Evolutionary conservation across 345 rosid species (phyloP), one percentile per base, ranked within the genome.

Genomic region (Citrus sp.): DNA sequence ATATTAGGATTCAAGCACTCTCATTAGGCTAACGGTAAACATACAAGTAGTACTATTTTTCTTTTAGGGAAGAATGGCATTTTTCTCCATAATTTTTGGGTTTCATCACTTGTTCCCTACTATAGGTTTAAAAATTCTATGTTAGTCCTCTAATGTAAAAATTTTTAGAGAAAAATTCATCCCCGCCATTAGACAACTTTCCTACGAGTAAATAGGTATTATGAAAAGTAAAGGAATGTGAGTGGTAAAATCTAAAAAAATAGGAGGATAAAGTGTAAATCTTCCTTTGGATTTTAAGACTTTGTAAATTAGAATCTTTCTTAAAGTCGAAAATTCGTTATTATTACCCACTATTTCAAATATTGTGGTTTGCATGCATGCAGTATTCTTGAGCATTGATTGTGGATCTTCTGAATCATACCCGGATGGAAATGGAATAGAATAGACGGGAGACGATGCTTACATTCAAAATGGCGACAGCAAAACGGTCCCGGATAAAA

Each of bases 361-460:
- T 54, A 54, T 18, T 54, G 58, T 5, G 58, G 58, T 18, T 46
- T 5, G 13, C 6, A 18, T 54, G 22, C 58, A 54, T 54, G 58
- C 58, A 54, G 58, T 54, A 1, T 54, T 54, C 58, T 54, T 54
- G 1, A 5, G 58, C 58, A 54, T 54, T 18, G 58, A 54, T 3
- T 54, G 58, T 54, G 22, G 58, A 18, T 54, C 58, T 18, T 54
- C 22, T 18, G 58, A 54, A 54, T 54, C 22, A 18, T 54, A 54
- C 7, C 2, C 21, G 58, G 58, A 54, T 18, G 58, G 4, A 54
- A 54, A 54, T 54, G 58, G 58, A 54, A 54, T 54, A 18, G 7
- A 54, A 54, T 54, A 7, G 58, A 54, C 58, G 0, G 58, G 84
- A 66, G 86, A 84, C 16, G 69, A 69, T 34, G 19, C 18, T n/a